Evolutionary conservation across 2,329 filamentous ascomycete species (phyloP).

Genomic region (Lachnellula arida): DNA sequence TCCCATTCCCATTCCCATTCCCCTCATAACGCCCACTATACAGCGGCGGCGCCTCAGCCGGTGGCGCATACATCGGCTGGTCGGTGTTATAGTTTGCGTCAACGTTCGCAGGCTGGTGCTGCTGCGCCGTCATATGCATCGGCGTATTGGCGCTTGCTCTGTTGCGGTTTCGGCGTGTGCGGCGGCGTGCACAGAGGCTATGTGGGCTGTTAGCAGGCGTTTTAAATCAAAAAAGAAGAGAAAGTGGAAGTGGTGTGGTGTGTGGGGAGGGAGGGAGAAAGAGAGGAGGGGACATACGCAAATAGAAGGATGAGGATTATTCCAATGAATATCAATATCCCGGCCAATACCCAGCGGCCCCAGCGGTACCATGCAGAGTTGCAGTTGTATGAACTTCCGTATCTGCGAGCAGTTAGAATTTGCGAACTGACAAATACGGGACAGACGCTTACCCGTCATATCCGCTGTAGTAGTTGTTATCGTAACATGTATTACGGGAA

Average conservation of each 20-base stretch:
- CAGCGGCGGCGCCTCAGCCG: slow-evolving; percentile 4
- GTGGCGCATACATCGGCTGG: slow-evolving; percentile 10
- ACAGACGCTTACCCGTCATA: neutral
- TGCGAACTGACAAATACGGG: too few relatives aligned
- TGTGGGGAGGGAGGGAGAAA: neutral
- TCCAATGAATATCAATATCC: slow-evolving; percentile 17
- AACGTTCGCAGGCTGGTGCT: neutral
- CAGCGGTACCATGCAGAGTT: slow-evolving; percentile 15
- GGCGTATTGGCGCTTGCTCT: neutral
- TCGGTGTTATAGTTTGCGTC: neutral
- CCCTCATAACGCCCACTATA: slow-evolving; percentile 4
- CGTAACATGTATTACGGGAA: neutral
- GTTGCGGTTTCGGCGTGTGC: slow-evolving; percentile 3
- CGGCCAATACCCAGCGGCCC: slow-evolving; percentile 22
- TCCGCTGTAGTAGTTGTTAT: neutral
- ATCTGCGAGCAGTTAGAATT: too few relatives aligned
- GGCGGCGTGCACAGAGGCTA: neutral
- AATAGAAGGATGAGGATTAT: slow-evolving; percentile 12
- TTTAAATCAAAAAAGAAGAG: too few relatives aligned
- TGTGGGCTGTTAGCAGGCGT: slow-evolving; percentile 1
- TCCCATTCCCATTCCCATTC: neutral
- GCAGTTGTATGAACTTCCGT: neutral
- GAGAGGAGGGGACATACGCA: slow-evolving; percentile 11
- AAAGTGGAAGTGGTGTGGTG: too few relatives aligned
- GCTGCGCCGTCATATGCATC: slow-evolving; percentile 5